phyloP scores from a whole-genome alignment of 768 basidiomycete genomes.

The Trametes gibbosa region DNA sequence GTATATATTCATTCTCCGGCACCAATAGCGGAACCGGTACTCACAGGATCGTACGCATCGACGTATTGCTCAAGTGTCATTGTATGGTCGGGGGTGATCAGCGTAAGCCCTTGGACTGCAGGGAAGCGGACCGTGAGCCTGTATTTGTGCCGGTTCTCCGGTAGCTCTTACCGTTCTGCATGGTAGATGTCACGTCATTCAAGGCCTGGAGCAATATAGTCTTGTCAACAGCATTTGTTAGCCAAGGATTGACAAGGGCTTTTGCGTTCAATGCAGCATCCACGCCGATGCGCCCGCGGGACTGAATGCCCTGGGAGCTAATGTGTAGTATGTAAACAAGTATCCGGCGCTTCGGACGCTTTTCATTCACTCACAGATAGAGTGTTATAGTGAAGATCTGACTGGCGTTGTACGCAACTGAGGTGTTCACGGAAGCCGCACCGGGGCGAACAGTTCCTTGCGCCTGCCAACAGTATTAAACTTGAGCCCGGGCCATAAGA shows the following conservation, averaged over 20 bases:
- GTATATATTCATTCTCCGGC: background rate
- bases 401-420: slow-evolving; percentile 48
- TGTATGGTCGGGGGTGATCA: slow-evolving; percentile 61
- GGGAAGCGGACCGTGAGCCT: background rate
- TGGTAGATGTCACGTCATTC: slow-evolving; percentile 43
- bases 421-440: slow-evolving; percentile 48
- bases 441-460: slow-evolving; percentile 67
- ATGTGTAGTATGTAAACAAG: background rate
- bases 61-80: slow-evolving; percentile 54
- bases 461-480: slow-evolving; percentile 31
- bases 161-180: slow-evolving; percentile 38
- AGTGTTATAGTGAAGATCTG: slow-evolving; percentile 62
- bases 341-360: background rate
- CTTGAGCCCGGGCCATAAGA: background rate
- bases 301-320: slow-evolving; percentile 59
- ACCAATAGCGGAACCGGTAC: slow-evolving; percentile 31
- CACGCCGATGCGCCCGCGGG: slow-evolving; percentile 61
- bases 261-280: slow-evolving; percentile 47
- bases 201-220: slow-evolving; percentile 47
- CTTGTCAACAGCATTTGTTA: slow-evolving; percentile 57
- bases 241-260: slow-evolving; percentile 54
- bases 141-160: background rate
- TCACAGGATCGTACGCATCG: slow-evolving; percentile 33
- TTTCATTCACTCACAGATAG: slow-evolving; percentile 42
- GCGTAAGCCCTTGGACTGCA: slow-evolving; percentile 46